A percentile compares a stretch with the other conserved stretches of the same genome.
These are phyloP conservation scores for Arthrinium phaeospermum DNA, from an alignment of 2,329 filamentous ascomycete species.

Conservation along the genomic window DNA sequence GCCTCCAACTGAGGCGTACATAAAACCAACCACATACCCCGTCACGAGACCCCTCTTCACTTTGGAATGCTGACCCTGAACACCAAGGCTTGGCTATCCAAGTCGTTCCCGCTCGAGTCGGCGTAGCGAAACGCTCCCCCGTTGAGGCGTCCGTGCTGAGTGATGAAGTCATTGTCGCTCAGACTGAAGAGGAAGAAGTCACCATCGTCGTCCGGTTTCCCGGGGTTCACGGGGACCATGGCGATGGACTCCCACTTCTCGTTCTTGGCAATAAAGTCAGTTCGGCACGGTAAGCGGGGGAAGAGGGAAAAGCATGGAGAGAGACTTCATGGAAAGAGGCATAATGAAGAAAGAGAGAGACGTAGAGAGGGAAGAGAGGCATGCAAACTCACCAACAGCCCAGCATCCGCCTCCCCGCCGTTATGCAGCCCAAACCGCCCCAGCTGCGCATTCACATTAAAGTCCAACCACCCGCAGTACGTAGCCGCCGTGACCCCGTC, in stretches of 20 bases:
- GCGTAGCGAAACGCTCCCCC: constrained; percentile 60
- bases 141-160: constrained; percentile 68
- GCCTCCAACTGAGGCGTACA: too few relatives aligned
- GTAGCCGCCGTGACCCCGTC: constrained; percentile 59
- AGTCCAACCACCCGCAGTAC: constrained; percentile 72
- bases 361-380: background rate
- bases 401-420: constrained; percentile 63
- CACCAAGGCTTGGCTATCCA: constrained; percentile 68
- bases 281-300: too few relatives aligned
- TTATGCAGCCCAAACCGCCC: constrained; percentile 72
- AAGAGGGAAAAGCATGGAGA: background rate
- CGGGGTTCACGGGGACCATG: constrained; percentile 61
- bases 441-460: constrained; percentile 69
- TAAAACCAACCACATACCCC: background rate
- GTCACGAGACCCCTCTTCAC: background rate
- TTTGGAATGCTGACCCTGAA: constrained; percentile 58
- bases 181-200: constrained; percentile 69
- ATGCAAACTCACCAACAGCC: constrained; percentile 49
- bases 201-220: constrained; percentile 56
- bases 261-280: constrained; percentile 47
- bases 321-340: background rate
- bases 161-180: constrained; percentile 79
- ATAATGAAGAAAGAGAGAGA: background rate
- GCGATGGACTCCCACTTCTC: constrained; percentile 80
- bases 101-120: constrained; percentile 61